These are phyloP conservation scores for carrot (Daucus carota) DNA, from an alignment of 129 eudicot genomes.

Conservation along the genomic window DNA sequence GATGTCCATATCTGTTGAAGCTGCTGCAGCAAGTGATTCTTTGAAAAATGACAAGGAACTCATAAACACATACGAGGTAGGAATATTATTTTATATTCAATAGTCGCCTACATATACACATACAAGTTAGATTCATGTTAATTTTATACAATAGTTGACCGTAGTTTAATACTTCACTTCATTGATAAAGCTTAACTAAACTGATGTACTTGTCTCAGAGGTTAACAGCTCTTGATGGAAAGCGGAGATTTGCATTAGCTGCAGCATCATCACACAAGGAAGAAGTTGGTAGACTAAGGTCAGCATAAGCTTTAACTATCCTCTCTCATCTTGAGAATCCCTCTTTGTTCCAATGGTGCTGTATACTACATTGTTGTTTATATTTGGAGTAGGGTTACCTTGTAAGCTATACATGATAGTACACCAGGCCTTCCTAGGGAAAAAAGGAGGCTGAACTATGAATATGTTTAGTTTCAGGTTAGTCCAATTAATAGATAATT, in stretches of 20 bases:
- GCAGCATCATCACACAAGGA: conserved; percentile 95
- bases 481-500: background rate
- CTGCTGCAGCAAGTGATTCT: conserved; percentile 86
- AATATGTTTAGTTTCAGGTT: background rate
- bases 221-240: conserved; percentile 96
- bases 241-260: conserved; percentile 93
- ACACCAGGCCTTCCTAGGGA: background rate
- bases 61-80: conserved; percentile 85
- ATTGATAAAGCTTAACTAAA: background rate
- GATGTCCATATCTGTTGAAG: conserved; percentile 98
- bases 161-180: conserved; percentile 1
- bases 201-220: conserved; percentile 39
- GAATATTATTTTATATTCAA: conserved; percentile 4
- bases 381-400: background rate
- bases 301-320: conserved; percentile 17
- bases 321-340: background rate
- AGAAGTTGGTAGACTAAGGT: conserved; percentile 93
- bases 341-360: too few relatives aligned
- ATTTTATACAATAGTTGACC: background rate
- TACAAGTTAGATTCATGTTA: background rate
- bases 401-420: background rate
- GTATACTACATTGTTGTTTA: too few relatives aligned
- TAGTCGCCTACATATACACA: background rate
- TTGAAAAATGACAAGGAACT: conserved; percentile 93
- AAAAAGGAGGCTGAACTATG: background rate